These are phyloP conservation scores for Sporothrix curviconia DNA, from an alignment of 2,329 filamentous ascomycete genomes.

Conservation along the genomic window DNA sequence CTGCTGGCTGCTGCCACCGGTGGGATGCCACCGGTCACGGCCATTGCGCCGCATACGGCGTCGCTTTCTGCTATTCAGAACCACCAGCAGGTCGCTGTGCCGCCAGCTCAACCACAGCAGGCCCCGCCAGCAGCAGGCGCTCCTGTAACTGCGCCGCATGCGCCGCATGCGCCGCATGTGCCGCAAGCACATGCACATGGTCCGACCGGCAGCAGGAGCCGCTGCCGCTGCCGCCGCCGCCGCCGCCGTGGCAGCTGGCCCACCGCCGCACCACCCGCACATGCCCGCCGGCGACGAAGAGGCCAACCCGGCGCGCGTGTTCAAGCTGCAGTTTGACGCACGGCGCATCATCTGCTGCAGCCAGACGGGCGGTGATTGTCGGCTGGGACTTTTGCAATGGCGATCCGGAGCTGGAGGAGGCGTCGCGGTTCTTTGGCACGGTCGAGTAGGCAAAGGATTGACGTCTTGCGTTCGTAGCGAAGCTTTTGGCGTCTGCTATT, in stretches of 20 bases:
- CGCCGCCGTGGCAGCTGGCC: background rate
- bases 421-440: constrained; percentile 67
- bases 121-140: no score
- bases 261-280: constrained; percentile 33
- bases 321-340: constrained; percentile 95
- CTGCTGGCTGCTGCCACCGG: no score
- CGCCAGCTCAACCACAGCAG: background rate
- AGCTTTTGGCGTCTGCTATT: no score
- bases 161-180: background rate
- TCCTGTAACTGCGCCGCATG: no score
- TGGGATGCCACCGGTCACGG: background rate
- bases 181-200: no score
- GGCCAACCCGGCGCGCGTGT: constrained; percentile 58
- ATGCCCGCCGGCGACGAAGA: constrained; percentile 35
- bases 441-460: no score
- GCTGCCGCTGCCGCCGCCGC: background rate
- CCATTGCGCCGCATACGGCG: background rate
- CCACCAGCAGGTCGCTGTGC: background rate
- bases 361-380: constrained; percentile 82
- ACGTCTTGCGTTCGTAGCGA: no score
- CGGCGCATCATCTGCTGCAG: constrained; percentile 90
- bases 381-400: constrained; percentile 96
- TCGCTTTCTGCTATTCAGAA: background rate
- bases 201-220: background rate
- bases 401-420: constrained; percentile 72